Base-by-base conservation (phyloP, 257 asterid genomes). In the Perilla frutescens region DNA sequence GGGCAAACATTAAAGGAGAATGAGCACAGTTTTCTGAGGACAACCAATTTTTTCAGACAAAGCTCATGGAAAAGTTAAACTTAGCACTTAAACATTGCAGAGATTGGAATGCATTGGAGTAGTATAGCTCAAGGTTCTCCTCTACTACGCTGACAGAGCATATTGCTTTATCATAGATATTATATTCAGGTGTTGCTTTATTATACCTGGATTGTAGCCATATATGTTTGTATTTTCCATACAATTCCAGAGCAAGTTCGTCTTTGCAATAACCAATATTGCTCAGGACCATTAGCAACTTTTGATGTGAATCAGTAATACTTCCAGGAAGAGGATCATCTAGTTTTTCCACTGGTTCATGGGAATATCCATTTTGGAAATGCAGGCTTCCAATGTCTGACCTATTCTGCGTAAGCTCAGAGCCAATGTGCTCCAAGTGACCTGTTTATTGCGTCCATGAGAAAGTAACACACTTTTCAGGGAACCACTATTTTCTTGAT, bases 231-330 rank as follows among this genome's bases (percentile, higher is more conserved):
- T 87, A 94, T 74, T 86, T 91, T 68, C 77, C 81, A 79, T 84
- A 86, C 76, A 91, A 77, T 44, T 94, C 98, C 77, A 59, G 82
- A 70, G 97, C 82, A 81, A 94, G 96, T 78, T 91, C 99, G 49
- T 94, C 99, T 84, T 89, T 91, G 87, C 97, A 90, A 80, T 85
- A 91, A 79, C 99, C 99, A 71, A 94, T 90, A 84, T 94, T 94
- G 78, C 99, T 94, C 80, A 94, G 83, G 80, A 91, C 97, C 96
- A 94, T 90, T 72, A 94, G 88, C 79, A 91, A 82, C 87, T 87
- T 88, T 74, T 87, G 91, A 83, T 91, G 97, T 13, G 91, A 91
- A 81, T 91, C 97, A 68, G 67, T 73, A 63, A 88, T 79, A 82
- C 96, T 87, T 80, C 96, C 99, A 77, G 96, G 96, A 71, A 81